These are phyloP conservation scores for Polygonum aviculare DNA, from an alignment of 148 eudicot genomes.

Conservation along the genomic window DNA sequence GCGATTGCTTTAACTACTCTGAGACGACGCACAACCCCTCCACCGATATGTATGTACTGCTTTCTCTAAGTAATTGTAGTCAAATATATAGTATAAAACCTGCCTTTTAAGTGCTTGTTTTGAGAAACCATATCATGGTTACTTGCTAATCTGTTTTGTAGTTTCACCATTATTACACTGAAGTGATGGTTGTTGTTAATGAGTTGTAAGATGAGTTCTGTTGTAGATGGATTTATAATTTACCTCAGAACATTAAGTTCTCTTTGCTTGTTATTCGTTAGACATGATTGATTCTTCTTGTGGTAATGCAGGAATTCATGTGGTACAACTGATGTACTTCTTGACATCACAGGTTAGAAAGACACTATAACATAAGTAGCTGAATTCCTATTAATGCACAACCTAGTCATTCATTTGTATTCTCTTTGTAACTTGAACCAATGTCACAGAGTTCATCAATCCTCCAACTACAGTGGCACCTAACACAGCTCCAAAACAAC, in stretches of 20 bases:
- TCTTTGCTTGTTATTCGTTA: background rate
- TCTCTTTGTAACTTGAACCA: background rate
- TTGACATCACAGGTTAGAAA: background rate
- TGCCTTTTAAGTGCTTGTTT: too few relatives aligned
- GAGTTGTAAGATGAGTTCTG: too few relatives aligned
- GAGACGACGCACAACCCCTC: background rate
- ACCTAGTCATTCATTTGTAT: background rate
- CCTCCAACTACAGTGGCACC: background rate
- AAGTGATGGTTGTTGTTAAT: too few relatives aligned
- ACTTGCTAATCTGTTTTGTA: too few relatives aligned
- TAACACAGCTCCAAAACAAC: background rate
- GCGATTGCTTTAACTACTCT: background rate
- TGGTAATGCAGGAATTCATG: background rate
- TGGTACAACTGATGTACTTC: background rate
- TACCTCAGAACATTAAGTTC: background rate
- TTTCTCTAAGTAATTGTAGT: background rate
- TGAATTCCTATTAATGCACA: too few relatives aligned
- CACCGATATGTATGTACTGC: background rate
- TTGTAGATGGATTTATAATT: too few relatives aligned
- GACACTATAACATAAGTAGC: background rate
- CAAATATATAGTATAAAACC: background rate
- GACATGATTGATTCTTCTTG: background rate
- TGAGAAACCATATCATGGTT: too few relatives aligned
- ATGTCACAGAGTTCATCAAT: background rate
- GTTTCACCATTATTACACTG: too few relatives aligned